These are phyloP conservation scores for Letharia lupina DNA, from an alignment of 495 filamentous ascomycete species.

Conservation along the genomic window DNA sequence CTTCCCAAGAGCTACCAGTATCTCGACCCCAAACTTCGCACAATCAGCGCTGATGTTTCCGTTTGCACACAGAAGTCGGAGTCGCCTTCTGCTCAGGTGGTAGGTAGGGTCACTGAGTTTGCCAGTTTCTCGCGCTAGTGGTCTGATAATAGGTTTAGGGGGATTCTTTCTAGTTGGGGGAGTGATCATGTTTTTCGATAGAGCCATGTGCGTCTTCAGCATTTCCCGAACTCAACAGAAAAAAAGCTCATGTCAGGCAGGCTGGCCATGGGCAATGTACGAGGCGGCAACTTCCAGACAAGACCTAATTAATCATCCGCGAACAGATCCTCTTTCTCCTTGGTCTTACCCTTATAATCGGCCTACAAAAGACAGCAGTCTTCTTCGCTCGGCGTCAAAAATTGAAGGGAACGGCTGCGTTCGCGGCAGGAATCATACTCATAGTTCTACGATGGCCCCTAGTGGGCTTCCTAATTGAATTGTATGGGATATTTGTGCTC, in stretches of 20 bases:
- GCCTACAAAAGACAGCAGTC: constrained; percentile 75
- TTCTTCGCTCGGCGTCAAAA: constrained; percentile 95
- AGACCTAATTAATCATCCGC: background rate
- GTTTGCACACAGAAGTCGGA: constrained; percentile 62
- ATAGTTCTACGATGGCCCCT: constrained; percentile 86
- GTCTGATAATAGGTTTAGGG: constrained; percentile 42
- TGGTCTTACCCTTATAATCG: constrained; percentile 91
- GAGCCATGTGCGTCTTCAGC: constrained; percentile 63
- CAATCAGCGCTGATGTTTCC: constrained; percentile 11
- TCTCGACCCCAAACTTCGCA: background rate
- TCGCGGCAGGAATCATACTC: constrained; percentile 71
- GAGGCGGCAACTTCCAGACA: constrained; percentile 15
- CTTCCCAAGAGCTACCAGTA: background rate
- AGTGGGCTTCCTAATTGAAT: constrained; percentile 79
- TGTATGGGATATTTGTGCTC: constrained; percentile 84
- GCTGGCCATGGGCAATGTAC: constrained; percentile 85
- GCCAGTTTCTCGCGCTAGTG: constrained; percentile 9
- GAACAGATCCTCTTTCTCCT: constrained; percentile 90
- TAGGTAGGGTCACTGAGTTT: constrained; percentile 45
- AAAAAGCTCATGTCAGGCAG: constrained; percentile 28
- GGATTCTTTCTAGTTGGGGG: constrained; percentile 89
- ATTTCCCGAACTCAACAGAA: background rate
- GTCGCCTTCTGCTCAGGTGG: constrained; percentile 92
- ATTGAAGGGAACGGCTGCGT: constrained; percentile 82
- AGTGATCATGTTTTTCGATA: constrained; percentile 93